Evolutionary conservation across 768 basidiomycete genomes (phyloP), one percentile per base, ranked within the genome.

Genomic region (Termitomyces sp.): DNA sequence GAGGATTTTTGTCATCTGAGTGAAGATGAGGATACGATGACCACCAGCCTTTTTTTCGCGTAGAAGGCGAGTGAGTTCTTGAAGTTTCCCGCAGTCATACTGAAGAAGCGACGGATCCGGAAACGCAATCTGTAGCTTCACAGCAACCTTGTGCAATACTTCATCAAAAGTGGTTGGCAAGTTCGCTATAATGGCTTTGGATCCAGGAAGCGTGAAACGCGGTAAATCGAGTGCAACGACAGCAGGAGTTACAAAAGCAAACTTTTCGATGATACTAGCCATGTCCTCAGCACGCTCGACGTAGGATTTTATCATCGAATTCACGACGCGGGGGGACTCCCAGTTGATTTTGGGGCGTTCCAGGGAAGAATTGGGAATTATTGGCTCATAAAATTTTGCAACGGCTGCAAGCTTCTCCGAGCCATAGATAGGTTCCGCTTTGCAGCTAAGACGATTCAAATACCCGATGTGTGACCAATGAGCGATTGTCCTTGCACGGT

Each of bases 11-110:
- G 95, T 96, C 95, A 98, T 98, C 65, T 98, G 95, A 0, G 95
- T 98, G 71, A 98, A 98, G 60, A 98, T 95, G 47, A 98, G 78
- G 26, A 91, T 80, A 7, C 95, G 88, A 67, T 97, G 94, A 0
- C 94, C 93, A 6, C 85, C 92, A 0, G 85, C 82, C 66, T 94
- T 93, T 70, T 85, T 89, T 69, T 90, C 83, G 45, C 91, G 83
- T 10, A 98, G 76, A 28, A 98, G 75, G 26, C 73, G 74, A n/a
- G 85, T 81, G 8, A 98, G 81, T 55, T 85, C 81, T 64, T 97
- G 95, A 12, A 98, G 79, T 66, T 98, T 98, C 45, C 95, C 95
- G 64, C 95, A 97, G 68, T 98, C 95, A 68, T 94, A 97, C 67
- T 97, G 94, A 7, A 97, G 77, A 33, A 96, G 77, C 4, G 86